Evolutionary conservation across 169 alveolate species (phyloP).

Genomic region (Neospora caninum): DNA sequence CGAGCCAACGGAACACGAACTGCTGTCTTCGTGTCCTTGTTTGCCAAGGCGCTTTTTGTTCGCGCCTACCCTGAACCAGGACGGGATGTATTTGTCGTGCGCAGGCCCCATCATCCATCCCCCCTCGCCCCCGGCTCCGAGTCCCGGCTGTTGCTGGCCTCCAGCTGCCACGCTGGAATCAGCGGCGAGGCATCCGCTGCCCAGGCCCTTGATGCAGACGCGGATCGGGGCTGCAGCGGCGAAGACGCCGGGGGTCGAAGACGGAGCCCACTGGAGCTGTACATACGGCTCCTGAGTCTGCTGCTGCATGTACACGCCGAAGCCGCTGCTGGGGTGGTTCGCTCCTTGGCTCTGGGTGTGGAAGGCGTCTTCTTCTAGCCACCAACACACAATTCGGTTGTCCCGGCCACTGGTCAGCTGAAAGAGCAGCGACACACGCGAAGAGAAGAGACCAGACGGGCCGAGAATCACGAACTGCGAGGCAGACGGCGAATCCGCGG

Average conservation of each 20-base stretch:
- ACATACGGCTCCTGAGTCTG: conserved; percentile 67
- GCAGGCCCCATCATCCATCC: conserved; percentile 49
- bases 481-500: too few species aligned
- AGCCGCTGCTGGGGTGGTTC: conserved; percentile 23
- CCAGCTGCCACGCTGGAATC: background rate
- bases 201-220: conserved; percentile 28
- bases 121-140: background rate
- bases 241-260: conserved; percentile 53
- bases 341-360: background rate
- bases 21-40: too few species aligned
- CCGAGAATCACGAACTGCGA: too few species aligned
- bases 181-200: background rate
- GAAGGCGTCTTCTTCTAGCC: conserved; percentile 42
- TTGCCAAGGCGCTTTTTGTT: too few species aligned
- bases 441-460: background rate
- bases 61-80: conserved; percentile 56
- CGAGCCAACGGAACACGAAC: too few species aligned
- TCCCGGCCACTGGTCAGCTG: conserved; percentile 67
- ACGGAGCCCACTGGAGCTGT: conserved; percentile 59
- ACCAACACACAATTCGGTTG: conserved; percentile 67
- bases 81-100: conserved; percentile 39
- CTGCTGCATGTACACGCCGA: conserved; percentile 62
- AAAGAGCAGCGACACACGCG: background rate
- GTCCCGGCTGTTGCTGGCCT: background rate
- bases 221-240: conserved; percentile 64